Evolutionary conservation across 1,284 basidiomycete species (phyloP).

Genomic region (Moniliophthora roreri): DNA sequence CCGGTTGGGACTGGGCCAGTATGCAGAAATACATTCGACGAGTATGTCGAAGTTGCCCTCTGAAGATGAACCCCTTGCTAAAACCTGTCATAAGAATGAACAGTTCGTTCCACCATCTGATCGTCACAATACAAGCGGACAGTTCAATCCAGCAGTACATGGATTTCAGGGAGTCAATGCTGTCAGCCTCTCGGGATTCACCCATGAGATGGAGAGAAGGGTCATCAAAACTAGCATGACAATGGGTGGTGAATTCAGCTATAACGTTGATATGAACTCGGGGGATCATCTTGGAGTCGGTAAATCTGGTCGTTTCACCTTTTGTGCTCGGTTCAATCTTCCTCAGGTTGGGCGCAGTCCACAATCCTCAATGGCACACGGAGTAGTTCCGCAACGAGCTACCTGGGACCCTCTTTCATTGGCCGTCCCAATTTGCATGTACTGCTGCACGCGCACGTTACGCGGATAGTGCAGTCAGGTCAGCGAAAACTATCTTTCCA

Average conservation of each 20-base stretch:
- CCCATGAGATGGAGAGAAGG: conserved; percentile 20
- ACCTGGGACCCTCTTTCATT: conserved; percentile 32
- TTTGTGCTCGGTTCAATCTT: neutral
- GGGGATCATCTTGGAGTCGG: conserved; percentile 31
- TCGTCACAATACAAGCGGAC: conserved; percentile 21
- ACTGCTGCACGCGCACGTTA: conserved; percentile 18
- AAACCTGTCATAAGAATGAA: conserved; percentile 14
- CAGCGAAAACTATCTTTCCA: conserved; percentile 1
- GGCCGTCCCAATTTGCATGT: conserved; percentile 20
- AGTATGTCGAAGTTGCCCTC: conserved; percentile 17
- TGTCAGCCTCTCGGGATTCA: conserved; percentile 25
- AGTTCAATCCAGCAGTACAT: conserved; percentile 25
- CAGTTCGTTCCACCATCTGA: conserved; percentile 19
- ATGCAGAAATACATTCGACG: conserved; percentile 32
- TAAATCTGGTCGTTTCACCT: conserved; percentile 9
- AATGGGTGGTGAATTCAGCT: conserved; percentile 19
- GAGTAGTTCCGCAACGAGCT: conserved; percentile 27
- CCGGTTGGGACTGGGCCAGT: conserved; percentile 36
- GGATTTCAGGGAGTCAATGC: conserved; percentile 22
- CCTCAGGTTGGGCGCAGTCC: conserved; percentile 21
- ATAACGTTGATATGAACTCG: conserved; percentile 28
- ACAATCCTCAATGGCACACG: conserved; percentile 23
- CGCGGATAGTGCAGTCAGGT: conserved; percentile 12
- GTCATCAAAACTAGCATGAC: conserved; percentile 23
- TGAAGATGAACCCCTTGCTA: neutral